These are phyloP conservation scores for Brassica hybrid DNA, from an alignment of 441 rosid species.

Conservation along the genomic window DNA sequence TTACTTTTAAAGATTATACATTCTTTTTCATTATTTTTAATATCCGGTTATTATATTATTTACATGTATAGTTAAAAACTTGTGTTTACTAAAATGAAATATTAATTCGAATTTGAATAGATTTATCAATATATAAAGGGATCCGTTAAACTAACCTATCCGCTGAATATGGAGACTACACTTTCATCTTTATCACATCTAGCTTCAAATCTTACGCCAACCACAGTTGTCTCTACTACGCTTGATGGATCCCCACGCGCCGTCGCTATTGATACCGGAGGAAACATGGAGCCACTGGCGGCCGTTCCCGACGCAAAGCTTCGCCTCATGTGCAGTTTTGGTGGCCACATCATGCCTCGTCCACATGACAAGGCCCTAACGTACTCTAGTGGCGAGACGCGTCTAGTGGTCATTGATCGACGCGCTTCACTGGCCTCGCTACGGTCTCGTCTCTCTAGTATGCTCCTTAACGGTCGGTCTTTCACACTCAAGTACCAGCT, in stretches of 20 bases:
- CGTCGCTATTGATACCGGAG: slow-evolving; percentile 23
- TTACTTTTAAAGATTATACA: too few species aligned
- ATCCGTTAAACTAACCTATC: not conserved
- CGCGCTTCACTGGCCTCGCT: slow-evolving; percentile 52
- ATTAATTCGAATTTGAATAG: not conserved
- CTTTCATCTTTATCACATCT: slow-evolving; percentile 46
- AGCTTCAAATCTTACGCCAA: slow-evolving; percentile 20
- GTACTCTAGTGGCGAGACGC: slow-evolving; percentile 67
- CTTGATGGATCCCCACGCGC: slow-evolving; percentile 39
- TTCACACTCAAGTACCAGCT: slow-evolving; percentile 75
- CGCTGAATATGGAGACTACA: slow-evolving; percentile 34
- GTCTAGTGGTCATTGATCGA: slow-evolving; percentile 62
- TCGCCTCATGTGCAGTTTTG: slow-evolving; percentile 68
- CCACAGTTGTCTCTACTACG: slow-evolving; percentile 21
- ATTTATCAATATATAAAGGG: slow-evolving; percentile 1
- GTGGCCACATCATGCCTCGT: slow-evolving; percentile 72
- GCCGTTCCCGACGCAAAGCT: slow-evolving; percentile 58
- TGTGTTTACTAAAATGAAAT: not conserved
- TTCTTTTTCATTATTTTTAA: too few species aligned
- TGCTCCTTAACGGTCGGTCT: slow-evolving; percentile 58
- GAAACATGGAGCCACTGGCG: slow-evolving; percentile 38
- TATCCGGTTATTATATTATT: too few species aligned
- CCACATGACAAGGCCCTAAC: slow-evolving; percentile 68
- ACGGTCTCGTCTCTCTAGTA: slow-evolving; percentile 57
- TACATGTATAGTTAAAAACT: too few species aligned